phyloP scores from a whole-genome alignment of 257 asterid genomes.

The Primulina eburnea region DNA sequence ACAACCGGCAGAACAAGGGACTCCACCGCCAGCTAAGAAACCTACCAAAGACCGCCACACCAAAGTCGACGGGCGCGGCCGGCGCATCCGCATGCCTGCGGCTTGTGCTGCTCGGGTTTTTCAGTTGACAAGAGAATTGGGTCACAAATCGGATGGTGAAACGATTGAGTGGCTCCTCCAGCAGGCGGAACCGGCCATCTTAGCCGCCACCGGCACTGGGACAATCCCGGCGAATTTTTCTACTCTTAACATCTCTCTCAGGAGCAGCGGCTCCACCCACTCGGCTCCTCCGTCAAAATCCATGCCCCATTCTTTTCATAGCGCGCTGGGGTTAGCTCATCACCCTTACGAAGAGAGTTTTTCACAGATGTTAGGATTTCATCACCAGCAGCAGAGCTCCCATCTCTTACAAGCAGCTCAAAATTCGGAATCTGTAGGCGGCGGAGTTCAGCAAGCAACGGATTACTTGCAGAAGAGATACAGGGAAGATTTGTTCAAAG shows the following conservation, averaged over 20 bases:
- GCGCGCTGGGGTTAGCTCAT: constrained; percentile 35
- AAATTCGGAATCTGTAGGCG: constrained; percentile 34
- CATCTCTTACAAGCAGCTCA: constrained; percentile 44
- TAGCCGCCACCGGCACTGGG: constrained; percentile 11
- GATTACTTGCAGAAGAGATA: constrained; percentile 67
- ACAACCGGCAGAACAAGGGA: background rate
- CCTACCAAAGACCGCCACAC: background rate
- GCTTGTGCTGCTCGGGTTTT: constrained; percentile 2
- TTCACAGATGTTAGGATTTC: constrained; percentile 44
- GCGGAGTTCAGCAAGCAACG: constrained; percentile 39
- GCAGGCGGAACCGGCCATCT: constrained; percentile 11
- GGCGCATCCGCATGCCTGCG: constrained; percentile 1
- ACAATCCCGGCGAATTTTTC: constrained; percentile 9
- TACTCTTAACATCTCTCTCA: constrained; percentile 36
- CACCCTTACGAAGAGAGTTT: constrained; percentile 38
- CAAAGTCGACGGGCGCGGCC: background rate
- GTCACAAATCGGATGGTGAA: background rate
- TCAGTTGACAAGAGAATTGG: background rate
- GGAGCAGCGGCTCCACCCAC: constrained; percentile 41
- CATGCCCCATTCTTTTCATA: constrained; percentile 39
- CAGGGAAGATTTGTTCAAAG: constrained; percentile 67
- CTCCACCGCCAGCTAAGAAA: background rate
- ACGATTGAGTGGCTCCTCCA: background rate
- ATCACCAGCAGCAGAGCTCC: constrained; percentile 17
- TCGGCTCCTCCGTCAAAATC: constrained; percentile 46